Evolutionary conservation across 306 rosid genomes (phyloP).

Genomic region (Pyrus bretschneideri): DNA sequence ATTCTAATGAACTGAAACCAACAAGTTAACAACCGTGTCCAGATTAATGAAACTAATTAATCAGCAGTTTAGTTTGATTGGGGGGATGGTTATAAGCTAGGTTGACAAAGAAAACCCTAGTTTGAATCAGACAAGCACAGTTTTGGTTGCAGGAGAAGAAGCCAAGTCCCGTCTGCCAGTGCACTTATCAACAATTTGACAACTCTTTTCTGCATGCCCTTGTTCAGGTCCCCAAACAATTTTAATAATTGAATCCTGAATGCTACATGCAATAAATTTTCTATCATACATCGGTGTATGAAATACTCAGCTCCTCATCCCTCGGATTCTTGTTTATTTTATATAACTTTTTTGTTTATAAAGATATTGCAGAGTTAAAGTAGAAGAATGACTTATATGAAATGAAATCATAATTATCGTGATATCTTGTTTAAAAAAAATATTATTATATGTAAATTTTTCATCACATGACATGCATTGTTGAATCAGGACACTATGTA

Average conservation of each 20-base stretch:
- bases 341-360: too few species aligned
- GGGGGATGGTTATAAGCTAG: too few species aligned
- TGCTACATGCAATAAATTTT: neutral
- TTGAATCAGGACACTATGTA: too few species aligned
- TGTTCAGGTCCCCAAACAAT: neutral
- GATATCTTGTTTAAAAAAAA: too few species aligned
- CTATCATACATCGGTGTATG: too few species aligned
- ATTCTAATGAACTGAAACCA: conserved; percentile 4
- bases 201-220: neutral
- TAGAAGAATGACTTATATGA: too few species aligned
- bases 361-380: too few species aligned
- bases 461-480: too few species aligned
- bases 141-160: neutral
- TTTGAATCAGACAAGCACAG: conserved; percentile 12
- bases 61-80: neutral
- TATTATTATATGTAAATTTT: too few species aligned
- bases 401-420: too few species aligned
- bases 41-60: neutral
- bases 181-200: conserved; percentile 3
- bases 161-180: conserved; percentile 1
- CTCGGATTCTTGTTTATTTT: too few species aligned
- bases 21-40: conserved; percentile 14
- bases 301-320: too few species aligned
- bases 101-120: neutral
- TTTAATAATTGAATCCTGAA: neutral